Evolutionary conservation across 2,329 filamentous ascomycete genomes (phyloP), one percentile per base, ranked within the genome.

Genomic region (Penicillium vulpinum): DNA sequence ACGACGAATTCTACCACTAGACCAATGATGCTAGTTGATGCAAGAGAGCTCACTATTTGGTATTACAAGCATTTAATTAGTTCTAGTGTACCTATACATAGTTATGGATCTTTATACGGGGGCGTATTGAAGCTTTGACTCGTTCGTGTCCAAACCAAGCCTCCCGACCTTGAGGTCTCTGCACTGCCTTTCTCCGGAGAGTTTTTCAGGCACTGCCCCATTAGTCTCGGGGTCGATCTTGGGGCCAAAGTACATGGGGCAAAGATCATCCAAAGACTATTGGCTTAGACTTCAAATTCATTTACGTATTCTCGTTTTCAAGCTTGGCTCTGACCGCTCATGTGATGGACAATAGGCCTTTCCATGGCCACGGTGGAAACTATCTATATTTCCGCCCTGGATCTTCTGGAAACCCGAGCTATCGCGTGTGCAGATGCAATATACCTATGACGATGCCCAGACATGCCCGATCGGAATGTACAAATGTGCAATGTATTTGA

Each of bases 1-100:
- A 75, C 73, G 73, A 75, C 67, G 73, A 75, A 75, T 75, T 75
- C 73, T 75, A 75, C 73, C 73, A 75, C 73, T 75, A 75, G 73
- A 75, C 73, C 72, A 75, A 75, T 72, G 70, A 74, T 75, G 73
- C 72, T 67, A 57, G 36, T 59, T 66, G 13, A 54, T 66, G 1
- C 40, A 10, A 9, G 15, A 16, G 18, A 4, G 10, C 9, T 13
- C 9, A 10, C 3, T 31, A 31, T 13, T 31, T 2, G 4, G 9
- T n/a, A n/a, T 13, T 31, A 31, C 10, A 31, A 13, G 10, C 7
- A 9, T 28, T 28, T 28, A 6, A 4, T 8, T 9, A 4, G 9
- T 6, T 8, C 26, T 28, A 8, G 26, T 28, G 9, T 8, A 3
- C 26, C 26, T 28, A 9, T 9, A n/a, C n/a, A n/a, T n/a, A n/a